phyloP scores from a whole-genome alignment of 306 rosid genomes.

The Crotalaria pallida region DNA sequence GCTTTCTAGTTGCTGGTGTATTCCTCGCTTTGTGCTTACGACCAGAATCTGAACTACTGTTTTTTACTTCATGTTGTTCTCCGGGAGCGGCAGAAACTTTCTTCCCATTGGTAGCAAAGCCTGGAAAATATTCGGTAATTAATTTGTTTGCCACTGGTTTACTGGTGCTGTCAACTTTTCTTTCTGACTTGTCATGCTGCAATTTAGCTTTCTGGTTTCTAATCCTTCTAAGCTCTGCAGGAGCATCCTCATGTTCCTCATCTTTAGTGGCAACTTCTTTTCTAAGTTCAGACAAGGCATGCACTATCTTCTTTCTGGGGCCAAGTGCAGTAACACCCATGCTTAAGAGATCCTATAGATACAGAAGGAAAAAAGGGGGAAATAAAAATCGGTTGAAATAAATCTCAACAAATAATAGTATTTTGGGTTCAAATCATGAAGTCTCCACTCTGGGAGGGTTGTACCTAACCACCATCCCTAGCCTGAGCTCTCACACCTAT shows the following conservation, averaged over 20 bases:
- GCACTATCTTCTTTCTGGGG: slow-evolving; percentile 81
- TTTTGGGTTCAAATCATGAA: too few relatives aligned
- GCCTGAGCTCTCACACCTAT: too few relatives aligned
- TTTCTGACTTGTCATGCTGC: slow-evolving; percentile 37
- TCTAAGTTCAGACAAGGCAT: slow-evolving; percentile 60
- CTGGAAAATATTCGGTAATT: slow-evolving; percentile 79
- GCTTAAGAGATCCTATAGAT: slow-evolving; percentile 63
- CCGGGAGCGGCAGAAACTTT: slow-evolving; percentile 31
- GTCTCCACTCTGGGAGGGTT: too few relatives aligned
- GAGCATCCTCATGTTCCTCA: slow-evolving; percentile 28
- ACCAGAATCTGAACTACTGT: slow-evolving; percentile 28
- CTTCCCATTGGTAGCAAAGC: slow-evolving; percentile 50
- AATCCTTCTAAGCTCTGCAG: slow-evolving; percentile 28
- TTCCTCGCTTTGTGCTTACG: slow-evolving; percentile 36
- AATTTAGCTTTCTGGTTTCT: slow-evolving; percentile 35
- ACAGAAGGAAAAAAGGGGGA: neutral
- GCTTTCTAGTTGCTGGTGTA: slow-evolving; percentile 37
- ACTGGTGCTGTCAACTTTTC: slow-evolving; percentile 30
- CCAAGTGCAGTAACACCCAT: slow-evolving; percentile 85
- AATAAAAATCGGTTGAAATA: neutral
- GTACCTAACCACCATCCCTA: too few relatives aligned
- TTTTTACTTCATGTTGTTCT: slow-evolving; percentile 33
- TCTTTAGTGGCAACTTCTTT: slow-evolving; percentile 29
- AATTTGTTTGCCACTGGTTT: slow-evolving; percentile 61
- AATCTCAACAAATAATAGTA: neutral